These are phyloP conservation scores for Clathrospora elynae DNA, from an alignment of 2,329 filamentous ascomycete genomes.

Conservation along the genomic window DNA sequence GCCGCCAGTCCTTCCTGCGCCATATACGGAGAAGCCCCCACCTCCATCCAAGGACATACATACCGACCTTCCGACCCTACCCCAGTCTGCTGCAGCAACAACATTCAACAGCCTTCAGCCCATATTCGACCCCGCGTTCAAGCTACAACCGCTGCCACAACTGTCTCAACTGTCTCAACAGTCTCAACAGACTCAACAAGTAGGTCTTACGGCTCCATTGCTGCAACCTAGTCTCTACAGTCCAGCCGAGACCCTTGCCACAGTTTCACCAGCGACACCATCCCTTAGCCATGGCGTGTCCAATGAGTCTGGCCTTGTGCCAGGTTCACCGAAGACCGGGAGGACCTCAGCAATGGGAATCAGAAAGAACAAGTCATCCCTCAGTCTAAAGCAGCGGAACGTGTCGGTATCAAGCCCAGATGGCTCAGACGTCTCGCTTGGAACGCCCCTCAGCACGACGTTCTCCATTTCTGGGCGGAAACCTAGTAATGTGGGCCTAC, in stretches of 20 bases:
- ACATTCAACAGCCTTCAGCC: constrained; percentile 35
- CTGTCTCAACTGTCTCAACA: too few relatives aligned
- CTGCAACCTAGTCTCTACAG: constrained; percentile 46
- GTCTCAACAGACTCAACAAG: too few relatives aligned
- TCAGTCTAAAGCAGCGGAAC: constrained; percentile 75
- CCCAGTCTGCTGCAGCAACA: constrained; percentile 44
- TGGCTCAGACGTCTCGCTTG: constrained; percentile 69
- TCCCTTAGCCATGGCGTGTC: constrained; percentile 49
- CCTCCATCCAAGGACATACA: constrained; percentile 41
- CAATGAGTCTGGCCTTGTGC: constrained; percentile 50
- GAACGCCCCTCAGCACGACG: constrained; percentile 73
- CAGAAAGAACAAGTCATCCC: constrained; percentile 58
- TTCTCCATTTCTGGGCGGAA: constrained; percentile 60
- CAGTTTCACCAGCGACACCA: constrained; percentile 48
- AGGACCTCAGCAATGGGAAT: constrained; percentile 43
- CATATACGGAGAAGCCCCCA: constrained; percentile 44
- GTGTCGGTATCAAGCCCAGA: constrained; percentile 68
- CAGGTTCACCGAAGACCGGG: constrained; percentile 44
- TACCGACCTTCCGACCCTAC: constrained; percentile 39
- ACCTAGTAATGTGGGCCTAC: constrained; percentile 63
- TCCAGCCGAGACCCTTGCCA: constrained; percentile 50
- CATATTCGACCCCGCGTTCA: constrained; percentile 37
- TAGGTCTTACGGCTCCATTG: constrained; percentile 37
- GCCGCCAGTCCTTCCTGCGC: constrained; percentile 42
- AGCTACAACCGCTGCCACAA: constrained; percentile 41